Base-by-base conservation (phyloP, 140 eudicot genomes). In the Oenanthe javanica region DNA sequence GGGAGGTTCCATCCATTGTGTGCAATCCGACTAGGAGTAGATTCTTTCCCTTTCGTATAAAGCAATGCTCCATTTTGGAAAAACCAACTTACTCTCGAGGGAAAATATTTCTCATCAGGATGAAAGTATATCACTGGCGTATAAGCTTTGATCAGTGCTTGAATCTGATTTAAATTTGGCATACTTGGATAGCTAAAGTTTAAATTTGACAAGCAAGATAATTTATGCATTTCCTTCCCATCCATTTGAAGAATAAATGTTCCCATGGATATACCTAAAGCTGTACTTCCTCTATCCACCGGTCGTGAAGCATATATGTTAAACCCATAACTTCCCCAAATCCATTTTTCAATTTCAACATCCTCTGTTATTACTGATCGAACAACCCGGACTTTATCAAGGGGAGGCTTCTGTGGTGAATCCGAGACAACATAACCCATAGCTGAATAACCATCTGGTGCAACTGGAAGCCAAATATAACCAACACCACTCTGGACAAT, bases 1-100 rank as follows among this genome's bases (percentile, higher is more conserved):
- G 96, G 96, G 66, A 91, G 89, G 82, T 91, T 91, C 36, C 86
- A 85, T 47, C 93, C 96, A 57, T 83, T 64, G 15, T 86, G 82
- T 15, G 81, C 83, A 27, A 91, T 72, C 1, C 47, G 13, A 38
- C 79, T 81, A 0, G 93, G 96, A 8, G 67, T 64, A 3, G 77
- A 52, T 73, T 89, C 93, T 50, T 84, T 81, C 0, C 91, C 93
- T 49, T 80, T 84, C 50, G 79, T 82, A 49, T 85, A 89, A 76
- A 91, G 77, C 16, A 91, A 66, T 50, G 91, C 96, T 47, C 96
- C 96, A 63, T 86, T 91, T 76, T 86, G 38, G 59, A 91, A 91
- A 82, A 80, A 91, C 96, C 93, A 91, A 10, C 63, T 61, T 11
- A 84, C 89, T 4, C 90, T 79, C 2, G 88, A 87, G 57, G 96